A percentile compares a stretch with the other conserved stretches of the same genome.
Evolutionary conservation across 768 basidiomycete species (phyloP).

Genomic region (Phlebiopsis flavidoalba): DNA sequence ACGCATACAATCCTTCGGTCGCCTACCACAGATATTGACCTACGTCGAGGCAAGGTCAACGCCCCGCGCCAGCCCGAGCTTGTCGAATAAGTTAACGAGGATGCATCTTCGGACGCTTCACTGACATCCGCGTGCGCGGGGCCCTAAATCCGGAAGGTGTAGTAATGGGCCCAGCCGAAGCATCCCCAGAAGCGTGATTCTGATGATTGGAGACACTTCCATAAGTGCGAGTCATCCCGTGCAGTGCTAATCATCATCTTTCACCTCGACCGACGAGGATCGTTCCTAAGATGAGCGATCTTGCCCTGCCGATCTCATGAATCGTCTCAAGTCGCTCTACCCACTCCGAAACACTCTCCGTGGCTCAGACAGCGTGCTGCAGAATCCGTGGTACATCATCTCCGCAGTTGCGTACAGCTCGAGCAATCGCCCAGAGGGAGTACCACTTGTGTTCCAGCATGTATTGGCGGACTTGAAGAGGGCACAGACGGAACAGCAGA

Average conservation of each 20-base stretch:
- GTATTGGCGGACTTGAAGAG: constrained; percentile 40
- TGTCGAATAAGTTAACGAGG: background rate
- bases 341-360: constrained; percentile 25
- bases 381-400: constrained; percentile 57
- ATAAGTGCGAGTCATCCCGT: background rate
- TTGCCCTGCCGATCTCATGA: constrained; percentile 39
- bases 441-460: constrained; percentile 49
- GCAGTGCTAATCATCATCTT: background rate
- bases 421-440: constrained; percentile 53
- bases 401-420: constrained; percentile 53
- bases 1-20: too few species aligned
- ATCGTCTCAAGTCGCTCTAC: constrained; percentile 40
- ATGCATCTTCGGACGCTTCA: background rate
- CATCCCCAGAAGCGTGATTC: background rate
- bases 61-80: too few species aligned
- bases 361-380: constrained; percentile 20
- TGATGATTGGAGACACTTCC: background rate
- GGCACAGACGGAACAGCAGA: constrained; percentile 6
- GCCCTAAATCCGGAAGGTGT: background rate
- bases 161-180: background rate
- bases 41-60: too few species aligned
- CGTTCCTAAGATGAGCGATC: background rate
- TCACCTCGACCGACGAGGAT: background rate
- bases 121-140: background rate
- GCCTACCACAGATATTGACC: too few species aligned